Evolutionary conservation across 352 stramenopile genomes (phyloP), one percentile per base, ranked within the genome.

Genomic region (Thraustochytrium sp.): DNA sequence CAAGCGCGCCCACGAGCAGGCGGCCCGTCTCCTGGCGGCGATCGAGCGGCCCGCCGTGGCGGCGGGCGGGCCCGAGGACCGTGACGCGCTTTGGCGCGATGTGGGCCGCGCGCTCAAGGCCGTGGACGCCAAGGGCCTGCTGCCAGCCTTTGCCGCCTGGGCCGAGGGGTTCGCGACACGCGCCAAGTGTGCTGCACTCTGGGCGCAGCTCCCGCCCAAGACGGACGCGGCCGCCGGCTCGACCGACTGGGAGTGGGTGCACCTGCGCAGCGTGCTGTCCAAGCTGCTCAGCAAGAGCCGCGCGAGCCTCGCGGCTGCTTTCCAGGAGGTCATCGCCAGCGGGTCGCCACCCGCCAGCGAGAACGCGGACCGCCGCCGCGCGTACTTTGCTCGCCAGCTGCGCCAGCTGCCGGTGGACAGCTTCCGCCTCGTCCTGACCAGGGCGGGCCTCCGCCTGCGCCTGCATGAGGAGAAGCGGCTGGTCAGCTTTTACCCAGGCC

Each of bases 381-480:
- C 55, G 18, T 11, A 5, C 55, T 26, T 16, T 5, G 42, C 42
- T 49, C 5, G 5, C 42, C 13, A 63, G 42, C 49, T 77, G 13
- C 23, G 42, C 21, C 5, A 18, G 31, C 34, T 5, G 26, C 48
- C 31, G 2, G 49, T 31, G n/a, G 44, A 51, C 34, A 18, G 26
- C 26, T 80, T 80, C 26, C 42, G 68, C 29, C 3, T 16, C 13
- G 38, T 80, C 11, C 2, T 80, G 46, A 13, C 26, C n/a, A 44
- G 16, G 11, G 46, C 46, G 3, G 53, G 53, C 4, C 11, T 63
- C 29, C 48, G 26, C n/a, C 34, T 80, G 1, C 46, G 68, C 1
- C 68, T 80, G 11, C 68, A 80, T 38, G 68, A 80, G 31, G 68
- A 80, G 31, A 80, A 80, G 53, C 48, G 68, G 37, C 68, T 80